Evolutionary conservation across 371 early-diverging fungal species (phyloP), one percentile per base, ranked within the genome.

Genomic region (Mucor saturninus): DNA sequence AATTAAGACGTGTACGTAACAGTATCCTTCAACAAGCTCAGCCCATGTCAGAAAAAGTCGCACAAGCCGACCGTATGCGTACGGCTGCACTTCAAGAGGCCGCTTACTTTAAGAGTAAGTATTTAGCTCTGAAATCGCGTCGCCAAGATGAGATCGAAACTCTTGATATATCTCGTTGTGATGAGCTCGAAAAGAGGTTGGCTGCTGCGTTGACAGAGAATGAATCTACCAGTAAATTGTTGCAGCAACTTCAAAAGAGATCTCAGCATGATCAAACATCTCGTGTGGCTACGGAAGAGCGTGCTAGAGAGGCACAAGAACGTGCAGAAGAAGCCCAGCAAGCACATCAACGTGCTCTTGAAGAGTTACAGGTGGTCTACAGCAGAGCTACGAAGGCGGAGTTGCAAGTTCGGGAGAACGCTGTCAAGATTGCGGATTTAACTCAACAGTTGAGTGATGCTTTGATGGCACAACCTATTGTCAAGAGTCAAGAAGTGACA

Each of bases 11-110:
- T n/a, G 80, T 82, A 2, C 66, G 73, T 31, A 57, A 72, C 8
- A 71, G 72, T 11, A 85, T 87, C 32, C 71, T 68, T 0, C 81
- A 82, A 11, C 84, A 87, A 61, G 83, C 84, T 0, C 82, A 83
- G 40, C 68, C 75, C 9, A 81, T 84, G 40, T 82, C 85, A 1
- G 65, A 72, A 48, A 80, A 79, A 56, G 75, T 84, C 8, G 59
- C 54, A 13, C 81, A 84, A 35, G 83, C 84, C 0, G 86, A 86
- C 59, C 75, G 80, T n/a, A 69, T 83, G 67, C 74, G 83, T 31
- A 81, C 83, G 0, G 84, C 83, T 13, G 86, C 86, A 0, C 67
- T 86, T 30, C 84, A 86, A 60, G 86, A 86, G 39, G 84, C 86
- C 1, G 86, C 84, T 1, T 86, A 86, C 46, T 76, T 84, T 55